Percentiles rank a stretch among this genome's conserved stretches.
Evolutionary conservation across 2,329 filamentous ascomycete genomes (phyloP).

Genomic region (Fusarium sp.): DNA sequence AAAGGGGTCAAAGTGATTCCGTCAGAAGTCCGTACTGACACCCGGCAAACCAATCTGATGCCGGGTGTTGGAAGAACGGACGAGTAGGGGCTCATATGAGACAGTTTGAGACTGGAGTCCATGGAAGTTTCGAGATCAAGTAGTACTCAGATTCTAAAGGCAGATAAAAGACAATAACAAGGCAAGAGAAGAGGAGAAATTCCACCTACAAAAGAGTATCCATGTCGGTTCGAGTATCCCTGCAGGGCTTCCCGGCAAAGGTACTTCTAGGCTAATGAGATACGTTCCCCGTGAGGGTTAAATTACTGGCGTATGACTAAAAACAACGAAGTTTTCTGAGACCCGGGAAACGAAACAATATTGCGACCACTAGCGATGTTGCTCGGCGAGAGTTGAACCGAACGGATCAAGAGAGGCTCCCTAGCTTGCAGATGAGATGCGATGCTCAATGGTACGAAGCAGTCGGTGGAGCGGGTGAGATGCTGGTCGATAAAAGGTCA

Average conservation of each 20-base stretch:
- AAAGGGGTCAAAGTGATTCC: neutral
- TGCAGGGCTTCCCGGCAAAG: constrained; percentile 3
- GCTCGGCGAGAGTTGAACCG: neutral
- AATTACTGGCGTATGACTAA: constrained; percentile 1
- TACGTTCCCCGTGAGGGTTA: neutral
- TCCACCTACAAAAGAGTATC: constrained; percentile 70
- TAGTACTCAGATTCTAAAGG: neutral
- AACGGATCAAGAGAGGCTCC: neutral
- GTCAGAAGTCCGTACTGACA: neutral
- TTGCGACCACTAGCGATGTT: neutral
- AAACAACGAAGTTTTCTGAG: neutral
- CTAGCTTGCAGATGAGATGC: neutral
- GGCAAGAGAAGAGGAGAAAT: neutral
- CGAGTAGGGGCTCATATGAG: neutral
- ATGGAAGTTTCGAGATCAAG: neutral
- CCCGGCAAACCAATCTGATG: neutral
- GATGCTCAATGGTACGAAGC: neutral
- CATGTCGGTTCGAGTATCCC: constrained; percentile 53
- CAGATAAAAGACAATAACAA: neutral
- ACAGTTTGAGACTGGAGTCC: neutral
- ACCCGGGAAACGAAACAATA: neutral
- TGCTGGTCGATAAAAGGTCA: neutral
- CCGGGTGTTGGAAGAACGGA: neutral
- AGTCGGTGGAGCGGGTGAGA: neutral
- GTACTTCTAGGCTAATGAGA: neutral